Evolutionary conservation across 106 monocot genomes (phyloP), one percentile per base, ranked within the genome.

Genomic region (Vanilla planifolia): DNA sequence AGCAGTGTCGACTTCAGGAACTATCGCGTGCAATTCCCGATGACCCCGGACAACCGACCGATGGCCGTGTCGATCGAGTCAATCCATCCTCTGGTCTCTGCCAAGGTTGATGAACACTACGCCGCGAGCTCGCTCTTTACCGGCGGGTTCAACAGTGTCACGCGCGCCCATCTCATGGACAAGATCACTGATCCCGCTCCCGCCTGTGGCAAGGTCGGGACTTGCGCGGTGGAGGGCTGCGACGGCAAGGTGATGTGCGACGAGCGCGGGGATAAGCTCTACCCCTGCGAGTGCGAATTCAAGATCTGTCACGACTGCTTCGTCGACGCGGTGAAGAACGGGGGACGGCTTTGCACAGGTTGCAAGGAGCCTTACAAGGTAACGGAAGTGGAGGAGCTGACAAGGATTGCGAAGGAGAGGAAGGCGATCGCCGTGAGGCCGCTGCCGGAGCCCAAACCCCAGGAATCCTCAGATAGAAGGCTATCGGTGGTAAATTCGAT

Each of bases 251-350:
- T 84, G 34, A 82, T 84, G 79, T 57, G 72, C 19, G 81, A 98
- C 51, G 77, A 68, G 55, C 67, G 76, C 2, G 90, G 87, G 13
- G 66, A 70, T 20, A 84, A 70, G 41, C 64, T 84, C 15, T 32
- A 82, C 4, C 91, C 96, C 10, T 98, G 96, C 48, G 96, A 98
- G 34, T 98, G 96, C 63, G 87, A 92, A 15, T 79, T 85, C 79
- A 93, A 69, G 68, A 82, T 85, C 24, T 93, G 93, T 58, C 21
- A 30, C 10, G 93, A 98, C 0, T 98, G 96, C 61, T 92, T 88
- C 76, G 34, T 26, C 20, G 96, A 98, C 65, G 90, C 87, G 0
- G 85, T 71, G 24, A 88, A 79, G 55, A 53, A 21, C 6, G 84
- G 77, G 3, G 78, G 68, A 14, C 71, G 69, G 30, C 15, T 68